Evolutionary conservation across 768 basidiomycete species (phyloP).

Genomic region (Amanita pseudoporphyria): DNA sequence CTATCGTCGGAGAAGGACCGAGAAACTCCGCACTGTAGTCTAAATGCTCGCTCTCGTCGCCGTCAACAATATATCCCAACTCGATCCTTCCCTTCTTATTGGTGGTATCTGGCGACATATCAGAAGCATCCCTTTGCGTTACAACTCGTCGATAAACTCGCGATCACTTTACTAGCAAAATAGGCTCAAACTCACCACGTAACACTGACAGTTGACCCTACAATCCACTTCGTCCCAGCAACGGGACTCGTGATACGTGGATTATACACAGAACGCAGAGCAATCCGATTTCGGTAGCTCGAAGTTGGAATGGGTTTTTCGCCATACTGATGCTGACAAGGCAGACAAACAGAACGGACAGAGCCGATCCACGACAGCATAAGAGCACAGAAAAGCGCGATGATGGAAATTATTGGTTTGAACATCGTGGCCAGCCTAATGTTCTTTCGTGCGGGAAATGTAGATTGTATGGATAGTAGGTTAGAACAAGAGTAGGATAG

Average conservation of each 20-base stretch:
- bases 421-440: constrained; percentile 25
- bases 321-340: constrained; percentile 17
- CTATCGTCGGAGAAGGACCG: not conserved
- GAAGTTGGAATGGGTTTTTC: constrained; percentile 3
- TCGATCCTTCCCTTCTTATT: constrained; percentile 32
- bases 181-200: constrained; percentile 30
- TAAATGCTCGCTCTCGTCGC: constrained; percentile 34
- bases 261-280: constrained; percentile 25
- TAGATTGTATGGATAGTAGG: not conserved
- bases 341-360: constrained; percentile 19
- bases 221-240: constrained; percentile 27
- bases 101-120: constrained; percentile 22
- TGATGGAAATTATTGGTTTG: constrained; percentile 7
- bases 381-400: constrained; percentile 12
- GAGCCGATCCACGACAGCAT: constrained; percentile 15
- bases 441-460: not conserved
- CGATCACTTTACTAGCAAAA: not conserved
- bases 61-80: constrained; percentile 31
- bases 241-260: constrained; percentile 33
- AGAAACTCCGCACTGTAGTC: constrained; percentile 26
- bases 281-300: constrained; percentile 4
- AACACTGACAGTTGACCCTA: constrained; percentile 26
- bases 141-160: constrained; percentile 11
- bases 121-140: constrained; percentile 28
- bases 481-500: not conserved